Evolutionary conservation across 192 early-diverging fungal genomes (phyloP).

Genomic region (Backusella parvicylindrica): DNA sequence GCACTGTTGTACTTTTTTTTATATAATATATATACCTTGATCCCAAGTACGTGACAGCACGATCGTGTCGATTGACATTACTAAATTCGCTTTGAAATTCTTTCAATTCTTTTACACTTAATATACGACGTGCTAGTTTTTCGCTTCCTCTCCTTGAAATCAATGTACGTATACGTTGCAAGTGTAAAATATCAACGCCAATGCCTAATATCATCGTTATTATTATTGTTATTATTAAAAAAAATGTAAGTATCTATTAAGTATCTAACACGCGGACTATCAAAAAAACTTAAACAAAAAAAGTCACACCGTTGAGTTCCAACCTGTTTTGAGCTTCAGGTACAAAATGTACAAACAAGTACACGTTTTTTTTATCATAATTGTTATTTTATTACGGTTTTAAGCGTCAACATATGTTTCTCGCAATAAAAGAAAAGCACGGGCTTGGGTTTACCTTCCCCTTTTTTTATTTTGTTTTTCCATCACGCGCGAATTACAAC

Average conservation of each 20-base stretch:
- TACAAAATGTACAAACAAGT: background rate
- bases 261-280: background rate
- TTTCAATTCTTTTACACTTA: conserved; percentile 38
- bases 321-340: background rate
- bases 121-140: conserved; percentile 56
- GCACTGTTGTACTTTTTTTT: background rate
- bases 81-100: conserved; percentile 22
- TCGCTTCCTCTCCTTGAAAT: conserved; percentile 43
- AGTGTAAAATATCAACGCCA: conserved; percentile 74
- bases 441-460: background rate
- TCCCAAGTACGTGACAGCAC: conserved; percentile 13
- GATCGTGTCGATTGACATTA: background rate
- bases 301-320: too few relatives aligned
- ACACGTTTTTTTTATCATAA: background rate
- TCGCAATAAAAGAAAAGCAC: background rate
- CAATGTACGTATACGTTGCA: conserved; percentile 57
- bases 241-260: too few relatives aligned
- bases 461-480: background rate
- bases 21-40: conserved; percentile 12
- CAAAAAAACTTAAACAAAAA: background rate
- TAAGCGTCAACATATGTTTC: background rate
- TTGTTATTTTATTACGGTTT: background rate
- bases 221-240: background rate
- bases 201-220: conserved; percentile 70
- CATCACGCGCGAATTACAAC: background rate